phyloP scores from a whole-genome alignment of 306 rosid genomes.

The Dicorynia guianensis region DNA sequence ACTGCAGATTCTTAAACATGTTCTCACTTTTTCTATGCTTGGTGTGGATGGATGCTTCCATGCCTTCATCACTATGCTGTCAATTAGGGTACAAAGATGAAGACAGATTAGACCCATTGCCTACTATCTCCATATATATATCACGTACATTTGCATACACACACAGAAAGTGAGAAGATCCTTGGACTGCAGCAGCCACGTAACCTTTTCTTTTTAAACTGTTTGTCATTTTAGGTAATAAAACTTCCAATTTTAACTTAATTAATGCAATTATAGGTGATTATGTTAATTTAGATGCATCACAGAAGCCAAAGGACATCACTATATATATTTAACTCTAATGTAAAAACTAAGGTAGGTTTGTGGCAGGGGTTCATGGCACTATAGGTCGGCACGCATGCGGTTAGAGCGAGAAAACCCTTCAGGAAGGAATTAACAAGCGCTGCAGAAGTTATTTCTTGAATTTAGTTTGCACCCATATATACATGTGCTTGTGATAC shows the following conservation, averaged over 20 bases:
- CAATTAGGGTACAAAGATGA: slow-evolving; percentile 44
- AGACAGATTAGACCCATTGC: slow-evolving; percentile 20
- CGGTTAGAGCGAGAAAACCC: not conserved
- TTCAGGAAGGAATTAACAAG: not conserved
- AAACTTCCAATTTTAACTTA: not conserved
- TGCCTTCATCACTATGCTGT: slow-evolving; percentile 49
- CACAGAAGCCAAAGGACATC: not conserved
- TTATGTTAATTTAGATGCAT: slow-evolving; percentile 2
- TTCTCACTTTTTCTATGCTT: slow-evolving; percentile 36
- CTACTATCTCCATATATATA: slow-evolving; percentile 18
- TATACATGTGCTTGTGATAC: too few relatives aligned
- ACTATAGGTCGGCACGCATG: slow-evolving; percentile 10
- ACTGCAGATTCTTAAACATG: slow-evolving; percentile 50
- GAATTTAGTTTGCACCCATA: not conserved
- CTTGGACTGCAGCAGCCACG: not conserved
- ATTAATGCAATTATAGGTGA: not conserved
- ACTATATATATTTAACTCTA: slow-evolving; percentile 22
- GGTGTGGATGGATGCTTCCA: slow-evolving; percentile 38
- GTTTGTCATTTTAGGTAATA: not conserved
- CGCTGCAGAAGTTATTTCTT: slow-evolving; percentile 1
- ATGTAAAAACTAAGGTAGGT: not conserved
- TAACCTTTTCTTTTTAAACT: not conserved
- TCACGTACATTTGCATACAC: not conserved
- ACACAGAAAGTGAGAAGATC: not conserved
- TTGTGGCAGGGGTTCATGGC: slow-evolving; percentile 36